Conservation (phyloP, 352 stramenopile genomes). For the Halophytophthora polymorphica region DNA sequence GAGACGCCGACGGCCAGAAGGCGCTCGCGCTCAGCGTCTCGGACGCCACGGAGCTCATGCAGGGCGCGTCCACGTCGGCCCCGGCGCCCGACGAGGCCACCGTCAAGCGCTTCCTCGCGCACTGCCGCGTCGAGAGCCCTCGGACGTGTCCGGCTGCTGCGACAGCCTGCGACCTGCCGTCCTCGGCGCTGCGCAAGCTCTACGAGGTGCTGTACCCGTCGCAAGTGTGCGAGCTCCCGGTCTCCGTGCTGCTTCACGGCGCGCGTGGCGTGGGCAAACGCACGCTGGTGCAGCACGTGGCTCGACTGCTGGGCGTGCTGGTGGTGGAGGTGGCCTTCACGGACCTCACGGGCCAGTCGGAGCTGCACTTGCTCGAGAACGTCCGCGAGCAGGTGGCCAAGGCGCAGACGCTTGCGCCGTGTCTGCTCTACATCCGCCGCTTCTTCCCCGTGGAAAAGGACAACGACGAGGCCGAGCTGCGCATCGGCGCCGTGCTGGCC, state of each 20-base stretch:
- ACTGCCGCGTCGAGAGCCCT: constrained; percentile 17
- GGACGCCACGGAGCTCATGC: constrained; percentile 62
- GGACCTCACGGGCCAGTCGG: constrained; percentile 64
- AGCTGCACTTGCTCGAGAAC: constrained; percentile 75
- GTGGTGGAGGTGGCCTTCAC: constrained; percentile 78
- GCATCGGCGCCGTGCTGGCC: constrained; percentile 54
- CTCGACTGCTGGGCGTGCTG: constrained; percentile 60
- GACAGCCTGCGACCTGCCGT: constrained; percentile 25
- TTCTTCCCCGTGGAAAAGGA: constrained; percentile 78
- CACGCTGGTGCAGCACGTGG: constrained; percentile 67
- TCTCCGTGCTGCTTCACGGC: constrained; percentile 70
- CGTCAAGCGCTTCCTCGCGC: constrained; percentile 47
- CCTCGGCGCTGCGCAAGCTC: constrained; percentile 38
- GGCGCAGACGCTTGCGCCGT: constrained; percentile 58
- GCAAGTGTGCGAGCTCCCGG: constrained; percentile 59
- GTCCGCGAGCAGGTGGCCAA: constrained; percentile 68
- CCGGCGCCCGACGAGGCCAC: constrained; percentile 48
- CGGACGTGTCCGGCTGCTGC: neutral
- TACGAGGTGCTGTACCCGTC: constrained; percentile 71
- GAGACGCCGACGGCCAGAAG: constrained; percentile 11
- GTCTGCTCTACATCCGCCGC: constrained; percentile 78
- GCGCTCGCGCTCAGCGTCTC: constrained; percentile 54
- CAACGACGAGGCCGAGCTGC: constrained; percentile 70
- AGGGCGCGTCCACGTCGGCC: constrained; percentile 48
- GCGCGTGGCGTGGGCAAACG: constrained; percentile 67